Conservation (phyloP, 331 rosid genomes). For the Malus hybrid region DNA sequence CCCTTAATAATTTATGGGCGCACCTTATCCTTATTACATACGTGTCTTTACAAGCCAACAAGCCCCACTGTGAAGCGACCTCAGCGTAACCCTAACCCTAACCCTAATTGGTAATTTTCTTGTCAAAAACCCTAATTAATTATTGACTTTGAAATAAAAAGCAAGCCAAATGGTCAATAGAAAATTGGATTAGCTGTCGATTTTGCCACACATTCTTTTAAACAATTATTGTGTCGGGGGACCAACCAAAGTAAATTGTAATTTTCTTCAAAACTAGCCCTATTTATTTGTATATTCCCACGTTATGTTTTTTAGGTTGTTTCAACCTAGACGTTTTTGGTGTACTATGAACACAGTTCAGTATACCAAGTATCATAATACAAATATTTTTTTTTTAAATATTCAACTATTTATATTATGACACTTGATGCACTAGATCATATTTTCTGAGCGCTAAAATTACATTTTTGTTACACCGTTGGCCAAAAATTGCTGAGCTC, state of each 20-base stretch:
- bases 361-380: too few species aligned
- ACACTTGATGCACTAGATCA: too few species aligned
- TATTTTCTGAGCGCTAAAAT: too few species aligned
- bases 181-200: constrained; percentile 4
- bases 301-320: too few species aligned
- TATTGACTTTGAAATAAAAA: not conserved
- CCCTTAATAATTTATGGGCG: not conserved
- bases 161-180: not conserved
- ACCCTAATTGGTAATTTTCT: too few species aligned
- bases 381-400: too few species aligned
- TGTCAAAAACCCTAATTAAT: not conserved
- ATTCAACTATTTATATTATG: not conserved
- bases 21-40: not conserved
- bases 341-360: rapidly evolving
- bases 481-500: not conserved
- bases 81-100: too few species aligned
- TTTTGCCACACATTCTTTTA: not conserved
- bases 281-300: too few species aligned
- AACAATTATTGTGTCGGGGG: not conserved
- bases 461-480: not conserved
- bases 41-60: not conserved
- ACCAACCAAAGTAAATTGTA: not conserved
- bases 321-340: too few species aligned
- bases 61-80: not conserved
- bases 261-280: not conserved